Evolutionary conservation across 2,329 filamentous ascomycete species (phyloP).

Genomic region (Chaetomiaceae sp.): DNA sequence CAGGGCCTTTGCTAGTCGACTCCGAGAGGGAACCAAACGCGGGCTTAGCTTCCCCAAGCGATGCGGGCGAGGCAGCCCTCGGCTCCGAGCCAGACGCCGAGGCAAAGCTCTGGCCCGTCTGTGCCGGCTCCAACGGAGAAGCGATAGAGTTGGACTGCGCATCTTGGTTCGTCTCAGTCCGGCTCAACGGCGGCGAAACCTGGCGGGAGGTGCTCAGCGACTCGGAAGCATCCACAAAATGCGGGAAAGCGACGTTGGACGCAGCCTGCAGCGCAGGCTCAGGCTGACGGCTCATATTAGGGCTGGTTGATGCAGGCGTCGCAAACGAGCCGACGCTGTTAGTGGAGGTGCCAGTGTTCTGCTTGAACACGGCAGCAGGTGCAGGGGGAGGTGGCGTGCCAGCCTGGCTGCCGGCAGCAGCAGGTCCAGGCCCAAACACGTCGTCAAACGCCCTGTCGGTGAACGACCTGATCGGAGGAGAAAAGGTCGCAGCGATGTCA

Average conservation of each 20-base stretch:
- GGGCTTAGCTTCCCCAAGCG: constrained; percentile 17
- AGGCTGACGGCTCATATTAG: constrained; percentile 57
- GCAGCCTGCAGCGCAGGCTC: constrained; percentile 61
- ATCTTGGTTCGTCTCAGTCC: constrained; percentile 47
- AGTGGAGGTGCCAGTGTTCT: constrained; percentile 53
- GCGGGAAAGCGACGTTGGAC: constrained; percentile 64
- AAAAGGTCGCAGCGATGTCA: constrained; percentile 53
- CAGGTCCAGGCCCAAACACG: constrained; percentile 78
- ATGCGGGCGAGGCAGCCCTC: constrained; percentile 15
- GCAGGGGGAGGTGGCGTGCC: constrained; percentile 43
- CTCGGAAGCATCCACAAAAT: constrained; percentile 61
- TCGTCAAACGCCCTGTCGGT: constrained; percentile 75
- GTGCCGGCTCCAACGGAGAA: constrained; percentile 36
- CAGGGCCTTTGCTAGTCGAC: constrained; percentile 19
- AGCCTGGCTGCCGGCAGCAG: constrained; percentile 37
- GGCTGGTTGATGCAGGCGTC: constrained; percentile 54
- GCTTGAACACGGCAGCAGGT: constrained; percentile 62
- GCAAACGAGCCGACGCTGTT: constrained; percentile 48
- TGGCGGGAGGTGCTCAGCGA: constrained; percentile 74
- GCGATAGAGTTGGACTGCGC: constrained; percentile 20
- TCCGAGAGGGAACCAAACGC: constrained; percentile 19
- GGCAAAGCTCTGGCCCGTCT: constrained; percentile 34
- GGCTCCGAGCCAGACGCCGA: constrained; percentile 29
- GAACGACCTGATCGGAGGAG: constrained; percentile 43
- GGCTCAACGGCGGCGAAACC: constrained; percentile 66